Percentiles rank a stretch among this genome's conserved stretches.
Evolutionary conservation across 2,329 filamentous ascomycete species (phyloP).

Genomic region (Alternaria atra): DNA sequence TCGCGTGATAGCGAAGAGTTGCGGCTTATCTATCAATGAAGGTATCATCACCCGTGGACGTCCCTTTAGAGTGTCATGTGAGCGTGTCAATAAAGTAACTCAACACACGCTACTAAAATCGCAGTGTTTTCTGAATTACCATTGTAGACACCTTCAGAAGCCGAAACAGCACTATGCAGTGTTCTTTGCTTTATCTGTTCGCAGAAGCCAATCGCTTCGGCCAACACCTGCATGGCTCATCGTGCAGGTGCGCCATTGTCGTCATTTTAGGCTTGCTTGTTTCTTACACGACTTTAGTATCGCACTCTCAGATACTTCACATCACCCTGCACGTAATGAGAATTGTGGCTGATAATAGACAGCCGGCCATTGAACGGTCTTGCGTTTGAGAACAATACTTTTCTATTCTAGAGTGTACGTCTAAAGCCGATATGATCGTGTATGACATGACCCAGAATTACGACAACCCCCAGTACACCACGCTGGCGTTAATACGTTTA

Average conservation of each 20-base stretch:
- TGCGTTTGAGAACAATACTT: constrained; percentile 12
- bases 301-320: neutral
- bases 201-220: neutral
- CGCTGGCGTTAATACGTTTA: constrained; percentile 13
- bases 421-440: constrained; percentile 13
- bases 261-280: neutral
- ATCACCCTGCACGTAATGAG: neutral
- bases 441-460: constrained; percentile 11
- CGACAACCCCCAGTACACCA: constrained; percentile 11
- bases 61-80: neutral
- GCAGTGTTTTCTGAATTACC: neutral
- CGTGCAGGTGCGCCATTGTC: neutral
- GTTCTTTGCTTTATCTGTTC: neutral
- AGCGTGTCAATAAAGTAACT: neutral
- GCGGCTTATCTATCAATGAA: constrained; percentile 1
- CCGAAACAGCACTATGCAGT: neutral
- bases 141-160: neutral
- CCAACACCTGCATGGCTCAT: neutral
- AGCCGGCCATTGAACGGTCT: neutral
- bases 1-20: constrained; percentile 16
- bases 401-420: constrained; percentile 15
- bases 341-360: neutral
- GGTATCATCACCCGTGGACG: neutral
- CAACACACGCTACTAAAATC: neutral
- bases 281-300: neutral